A percentile compares a stretch with the other conserved stretches of the same genome.
Evolutionary conservation across 176 grass and related monocot genomes (phyloP).

Genomic region (Tillandsia fasciculata): DNA sequence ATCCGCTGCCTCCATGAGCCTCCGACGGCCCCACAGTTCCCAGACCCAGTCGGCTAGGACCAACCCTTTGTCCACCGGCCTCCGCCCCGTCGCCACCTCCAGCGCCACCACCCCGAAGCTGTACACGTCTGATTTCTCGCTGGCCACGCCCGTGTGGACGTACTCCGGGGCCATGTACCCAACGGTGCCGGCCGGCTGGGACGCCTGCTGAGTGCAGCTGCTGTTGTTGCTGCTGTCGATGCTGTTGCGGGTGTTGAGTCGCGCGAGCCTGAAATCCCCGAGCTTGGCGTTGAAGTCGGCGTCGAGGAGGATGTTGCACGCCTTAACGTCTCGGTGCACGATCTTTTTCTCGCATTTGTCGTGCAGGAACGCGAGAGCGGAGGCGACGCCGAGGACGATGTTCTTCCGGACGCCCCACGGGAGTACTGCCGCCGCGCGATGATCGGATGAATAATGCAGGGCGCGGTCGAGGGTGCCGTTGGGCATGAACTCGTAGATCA

Average conservation of each 20-base stretch:
- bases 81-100: conserved; percentile 63
- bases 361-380: conserved; percentile 57
- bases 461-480: conserved; percentile 52
- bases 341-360: conserved; percentile 57
- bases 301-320: conserved; percentile 70
- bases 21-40: conserved; percentile 13
- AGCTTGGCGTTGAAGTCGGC: conserved; percentile 52
- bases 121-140: conserved; percentile 61
- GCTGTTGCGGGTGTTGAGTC: neutral
- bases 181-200: conserved; percentile 54
- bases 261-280: conserved; percentile 71
- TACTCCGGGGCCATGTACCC: conserved; percentile 67
- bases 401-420: conserved; percentile 50
- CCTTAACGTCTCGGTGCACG: conserved; percentile 65
- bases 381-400: conserved; percentile 44
- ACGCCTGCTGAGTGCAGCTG: conserved; percentile 25
- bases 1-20: conserved; percentile 21
- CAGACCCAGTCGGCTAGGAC: conserved; percentile 55
- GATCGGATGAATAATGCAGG: conserved; percentile 15
- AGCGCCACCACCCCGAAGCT: conserved; percentile 79
- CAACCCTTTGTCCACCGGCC: conserved; percentile 30
- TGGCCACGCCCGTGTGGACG: conserved; percentile 49
- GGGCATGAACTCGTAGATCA: conserved; percentile 81
- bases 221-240: conserved; percentile 21
- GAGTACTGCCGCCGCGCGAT: conserved; percentile 12